Conservation (phyloP, 768 basidiomycete genomes). For the Panaeolus papilionaceus region DNA sequence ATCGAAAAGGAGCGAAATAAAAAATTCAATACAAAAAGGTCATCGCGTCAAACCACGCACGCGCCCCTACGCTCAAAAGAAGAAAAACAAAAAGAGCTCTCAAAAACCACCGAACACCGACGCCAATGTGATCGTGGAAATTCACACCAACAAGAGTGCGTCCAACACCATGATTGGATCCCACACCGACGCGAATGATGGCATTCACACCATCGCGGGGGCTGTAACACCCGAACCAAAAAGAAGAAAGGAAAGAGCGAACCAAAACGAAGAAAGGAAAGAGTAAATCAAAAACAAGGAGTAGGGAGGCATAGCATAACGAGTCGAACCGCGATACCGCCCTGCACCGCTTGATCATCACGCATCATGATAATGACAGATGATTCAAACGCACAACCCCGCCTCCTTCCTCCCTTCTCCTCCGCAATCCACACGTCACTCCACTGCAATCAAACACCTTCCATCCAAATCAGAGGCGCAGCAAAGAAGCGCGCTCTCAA, state of each 20-base stretch:
- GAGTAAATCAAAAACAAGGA: not conserved
- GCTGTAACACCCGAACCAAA: not conserved
- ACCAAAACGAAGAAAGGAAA: not conserved
- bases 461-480: not conserved
- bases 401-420: not conserved
- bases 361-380: not conserved
- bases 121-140: not conserved
- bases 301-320: not conserved
- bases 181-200: not conserved
- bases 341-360: not conserved
- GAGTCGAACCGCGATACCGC: not conserved
- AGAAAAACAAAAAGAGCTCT: not conserved
- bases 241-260: not conserved
- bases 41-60: not conserved
- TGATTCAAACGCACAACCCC: not conserved
- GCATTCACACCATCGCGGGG: not conserved
- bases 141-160: slow-evolving; percentile 2
- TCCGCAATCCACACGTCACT: not conserved
- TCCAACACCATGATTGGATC: not conserved
- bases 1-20: slow-evolving; percentile 3
- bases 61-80: not conserved
- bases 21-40: not conserved
- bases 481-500: not conserved
- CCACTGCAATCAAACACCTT: not conserved
- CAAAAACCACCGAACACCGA: slow-evolving; percentile 1